Base-by-base conservation (phyloP, 257 asterid species). In the Forsythia viridissima region DNA sequence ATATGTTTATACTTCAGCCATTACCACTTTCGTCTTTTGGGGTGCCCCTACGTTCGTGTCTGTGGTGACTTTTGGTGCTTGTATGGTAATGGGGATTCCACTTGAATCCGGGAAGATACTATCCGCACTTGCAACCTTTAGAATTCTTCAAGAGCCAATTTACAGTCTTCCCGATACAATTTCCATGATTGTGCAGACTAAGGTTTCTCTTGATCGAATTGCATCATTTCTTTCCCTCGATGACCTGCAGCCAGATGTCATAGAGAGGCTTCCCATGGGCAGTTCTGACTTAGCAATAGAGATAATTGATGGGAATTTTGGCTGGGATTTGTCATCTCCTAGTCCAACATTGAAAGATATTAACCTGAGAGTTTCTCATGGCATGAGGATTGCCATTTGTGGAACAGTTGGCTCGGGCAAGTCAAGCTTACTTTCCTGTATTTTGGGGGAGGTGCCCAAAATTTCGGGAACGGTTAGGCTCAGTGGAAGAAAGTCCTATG, bases 371-470 rank as follows among this genome's bases (percentile, higher is more conserved):
- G 93, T 90, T 44, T 78, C 84, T 21, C 87, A 24, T 42, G 97
- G 98, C 70, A 91, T 86, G 97, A 89, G 89, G 85, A 93, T 94
- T 76, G 98, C 99, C 18, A 57, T 94, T 57, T 93, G 99, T 86
- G 99, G 99, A 59, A 83, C 92, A n/a, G 98, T 95, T 79, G 98
- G 98, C 80, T 88, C 94, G 20, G 99, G 99, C 6, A 94, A 94
- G 86, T 94, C 99, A 66, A 93, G 99, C 86, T 86, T 94, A 68
- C 92, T 94, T 38, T 91, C 97, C 1, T 82, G 92, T 80, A 85
- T 94, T 43, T 84, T 93, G 69, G 96, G 97, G 34, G 97, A 94
- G 82, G 83, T 94, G 87, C 94, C 92, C 4, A 91, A 92, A 76
- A 2, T 94, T 61, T 92, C 96, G 20, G 97, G 98, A 37, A 78